Evolutionary conservation across 2,329 filamentous ascomycete species (phyloP), one percentile per base, ranked within the genome.

Genomic region (Dactylellina parvicollis): DNA sequence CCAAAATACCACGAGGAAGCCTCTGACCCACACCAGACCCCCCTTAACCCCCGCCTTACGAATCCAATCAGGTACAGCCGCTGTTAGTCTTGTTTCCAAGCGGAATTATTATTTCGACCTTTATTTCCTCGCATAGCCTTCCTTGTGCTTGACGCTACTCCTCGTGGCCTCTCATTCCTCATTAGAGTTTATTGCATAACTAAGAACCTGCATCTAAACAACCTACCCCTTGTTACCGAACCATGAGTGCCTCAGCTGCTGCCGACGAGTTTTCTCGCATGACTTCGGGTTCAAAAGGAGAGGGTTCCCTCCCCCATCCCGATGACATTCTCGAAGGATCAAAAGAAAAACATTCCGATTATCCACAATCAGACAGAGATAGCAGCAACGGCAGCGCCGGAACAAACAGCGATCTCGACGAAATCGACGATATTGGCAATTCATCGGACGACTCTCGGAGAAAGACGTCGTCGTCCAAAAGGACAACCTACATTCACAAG

Each of bases 281-380:
- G 70, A 69, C 70, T 42, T 57, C 64, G 56, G 70, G 70, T 74
- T 74, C 70, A 74, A 74, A 74, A 74, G 70, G 70, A 69, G 64
- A 65, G 40, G 70, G 14, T 62, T 74, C 74, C 74, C 76, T 62
- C 60, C 74, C 69, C 64, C 77, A 78, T 73, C 77, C 76, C 12
- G 77, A 78, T 61, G 77, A 78, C 74, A 61, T 75, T 62, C 65
- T 67, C 38, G 67, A 73, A 74, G 49, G 36, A 32, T 62, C 61
- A 42, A 61, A 62, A 55, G 55, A 54, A 65, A 74, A 69, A 62
- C 64, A 69, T 30, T 44, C 62, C 57, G 52, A 62, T 18, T 67
- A 66, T 56, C 46, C 60, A 50, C 60, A 66, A 38, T 60, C 60
- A 62, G 66, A 61, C 59, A 69, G 62, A 66, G 52, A 60, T 52